Percentiles rank a stretch among this genome's conserved stretches.
Conservation (phyloP, 2,329 filamentous ascomycete species). For the Pochonia chlamydosporia region DNA sequence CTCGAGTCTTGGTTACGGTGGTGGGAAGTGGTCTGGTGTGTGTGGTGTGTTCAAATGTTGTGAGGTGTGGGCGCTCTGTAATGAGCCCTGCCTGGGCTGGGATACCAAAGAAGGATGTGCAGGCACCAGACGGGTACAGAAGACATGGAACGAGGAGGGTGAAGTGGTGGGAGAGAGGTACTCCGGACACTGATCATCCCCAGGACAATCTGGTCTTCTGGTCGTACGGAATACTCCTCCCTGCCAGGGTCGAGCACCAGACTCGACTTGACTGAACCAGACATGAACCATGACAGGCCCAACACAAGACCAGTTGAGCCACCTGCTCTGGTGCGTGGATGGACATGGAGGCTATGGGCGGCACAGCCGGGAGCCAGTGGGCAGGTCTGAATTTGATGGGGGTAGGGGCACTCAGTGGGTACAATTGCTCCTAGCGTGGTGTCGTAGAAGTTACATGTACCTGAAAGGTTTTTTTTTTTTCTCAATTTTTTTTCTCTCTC, state of each 20-base stretch:
- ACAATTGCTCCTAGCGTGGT: not conserved
- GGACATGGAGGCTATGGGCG: slow-evolving; percentile 17
- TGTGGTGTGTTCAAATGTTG: slow-evolving; percentile 4
- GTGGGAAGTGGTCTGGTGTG: not conserved
- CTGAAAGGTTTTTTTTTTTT: not conserved
- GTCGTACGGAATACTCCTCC: no score
- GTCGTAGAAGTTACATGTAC: not conserved
- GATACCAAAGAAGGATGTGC: slow-evolving; percentile 13
- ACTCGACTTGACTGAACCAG: no score
- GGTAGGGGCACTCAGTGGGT: not conserved
- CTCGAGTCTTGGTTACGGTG: not conserved
- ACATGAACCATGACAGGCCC: no score
- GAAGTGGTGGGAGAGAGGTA: no score
- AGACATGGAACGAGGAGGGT: no score
- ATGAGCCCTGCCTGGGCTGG: not conserved
- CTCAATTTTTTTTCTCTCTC: slow-evolving; percentile 4
- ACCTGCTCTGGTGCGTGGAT: no score
- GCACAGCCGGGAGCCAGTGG: slow-evolving; percentile 12
- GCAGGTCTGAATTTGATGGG: not conserved
- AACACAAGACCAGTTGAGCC: not conserved
- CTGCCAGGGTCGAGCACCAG: no score
- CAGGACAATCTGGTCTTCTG: no score
- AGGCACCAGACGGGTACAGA: no score
- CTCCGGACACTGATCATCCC: no score
- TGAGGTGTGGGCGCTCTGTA: not conserved